Percentiles rank a stretch among this genome's conserved stretches.
Evolutionary conservation across 768 basidiomycete genomes (phyloP).

Genomic region (Xerocomus potaroensis): DNA sequence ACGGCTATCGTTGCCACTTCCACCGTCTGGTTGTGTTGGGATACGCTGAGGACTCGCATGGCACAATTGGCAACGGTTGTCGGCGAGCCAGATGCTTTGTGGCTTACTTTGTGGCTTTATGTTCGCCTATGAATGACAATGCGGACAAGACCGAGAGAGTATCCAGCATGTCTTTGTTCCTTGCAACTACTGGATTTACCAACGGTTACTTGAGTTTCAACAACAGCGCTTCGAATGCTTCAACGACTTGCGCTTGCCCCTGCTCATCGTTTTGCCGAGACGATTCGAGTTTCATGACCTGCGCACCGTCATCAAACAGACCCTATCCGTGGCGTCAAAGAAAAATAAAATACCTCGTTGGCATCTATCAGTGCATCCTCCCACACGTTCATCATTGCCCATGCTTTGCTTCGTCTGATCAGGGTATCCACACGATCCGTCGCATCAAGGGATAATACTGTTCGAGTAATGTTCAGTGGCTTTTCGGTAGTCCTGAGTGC

Average conservation of each 20-base stretch:
- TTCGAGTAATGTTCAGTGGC: neutral
- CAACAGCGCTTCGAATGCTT: constrained; percentile 1
- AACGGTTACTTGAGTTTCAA: neutral
- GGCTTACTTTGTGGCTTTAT: too few species aligned
- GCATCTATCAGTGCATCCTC: neutral
- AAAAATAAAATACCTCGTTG: neutral
- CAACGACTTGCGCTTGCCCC: constrained; percentile 1
- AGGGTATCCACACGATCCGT: neutral
- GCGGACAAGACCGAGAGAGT: too few species aligned
- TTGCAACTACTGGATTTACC: too few species aligned
- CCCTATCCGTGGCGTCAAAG: neutral
- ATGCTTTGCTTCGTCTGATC: constrained; percentile 1
- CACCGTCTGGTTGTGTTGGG: neutral
- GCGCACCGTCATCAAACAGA: neutral
- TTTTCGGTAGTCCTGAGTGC: neutral
- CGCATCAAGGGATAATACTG: neutral
- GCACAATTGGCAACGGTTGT: neutral
- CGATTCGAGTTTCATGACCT: constrained; percentile 7
- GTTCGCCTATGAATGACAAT: too few species aligned
- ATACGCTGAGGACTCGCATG: too few species aligned
- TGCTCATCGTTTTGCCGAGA: neutral
- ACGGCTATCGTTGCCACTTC: neutral
- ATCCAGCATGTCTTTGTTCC: too few species aligned
- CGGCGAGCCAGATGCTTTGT: neutral
- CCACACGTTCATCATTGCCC: neutral